Conservation (phyloP, 139 green algal genomes). For the Chlorella sp. region DNA sequence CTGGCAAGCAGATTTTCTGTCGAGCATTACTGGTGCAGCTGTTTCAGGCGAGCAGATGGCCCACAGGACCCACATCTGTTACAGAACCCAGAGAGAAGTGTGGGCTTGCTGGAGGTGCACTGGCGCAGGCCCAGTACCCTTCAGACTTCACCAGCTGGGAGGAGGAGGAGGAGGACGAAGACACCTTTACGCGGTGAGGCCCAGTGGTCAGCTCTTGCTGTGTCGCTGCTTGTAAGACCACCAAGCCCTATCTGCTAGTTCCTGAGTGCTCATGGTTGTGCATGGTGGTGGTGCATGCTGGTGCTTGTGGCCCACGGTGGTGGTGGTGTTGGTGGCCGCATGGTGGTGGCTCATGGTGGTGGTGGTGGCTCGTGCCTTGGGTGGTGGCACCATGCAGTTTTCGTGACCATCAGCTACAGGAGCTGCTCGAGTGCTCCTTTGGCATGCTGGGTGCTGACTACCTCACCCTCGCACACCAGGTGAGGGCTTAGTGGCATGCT, state of each 20-base stretch:
- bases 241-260: not conserved
- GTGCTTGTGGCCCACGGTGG: not conserved
- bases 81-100: not conserved
- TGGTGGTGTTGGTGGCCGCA: too few relatives aligned
- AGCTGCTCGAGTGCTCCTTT: not conserved
- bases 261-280: not conserved
- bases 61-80: not conserved
- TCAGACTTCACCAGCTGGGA: not conserved
- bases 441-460: not conserved
- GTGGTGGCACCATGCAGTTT: not conserved
- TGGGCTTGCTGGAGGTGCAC: not conserved
- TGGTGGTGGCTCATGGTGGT: not conserved
- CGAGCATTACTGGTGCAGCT: not conserved
- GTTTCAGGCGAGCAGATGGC: not conserved
- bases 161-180: not conserved
- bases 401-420: not conserved
- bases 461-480: not conserved
- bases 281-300: not conserved
- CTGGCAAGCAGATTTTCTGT: too few relatives aligned
- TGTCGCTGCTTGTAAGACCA: not conserved
- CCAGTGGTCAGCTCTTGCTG: not conserved
- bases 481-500: not conserved
- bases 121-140: not conserved
- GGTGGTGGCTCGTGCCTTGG: not conserved
- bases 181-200: not conserved